Base-by-base conservation (phyloP, 164 flowering plant species). In the Kalanchoe fedtschenkoi region DNA sequence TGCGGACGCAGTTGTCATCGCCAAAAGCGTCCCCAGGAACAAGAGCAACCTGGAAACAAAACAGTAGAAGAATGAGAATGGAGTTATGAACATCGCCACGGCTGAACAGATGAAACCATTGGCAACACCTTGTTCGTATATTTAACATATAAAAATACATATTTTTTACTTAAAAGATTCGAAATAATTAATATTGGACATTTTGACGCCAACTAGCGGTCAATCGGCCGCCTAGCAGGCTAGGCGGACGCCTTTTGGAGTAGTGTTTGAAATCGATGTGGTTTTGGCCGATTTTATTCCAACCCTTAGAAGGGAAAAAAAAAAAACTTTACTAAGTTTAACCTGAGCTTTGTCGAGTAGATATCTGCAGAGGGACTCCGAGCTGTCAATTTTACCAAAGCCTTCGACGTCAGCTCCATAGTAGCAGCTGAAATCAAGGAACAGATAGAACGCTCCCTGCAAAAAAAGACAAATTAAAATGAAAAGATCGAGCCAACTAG, bases 1-100 rank as follows among this genome's bases (percentile, higher is more conserved):
- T 88, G 6, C 97, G 85, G 53, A 93, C 78, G 86, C 99, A 90
- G 46, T 44, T 80, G 60, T 93, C 95, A 57, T 93, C 97, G 6
- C 99, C 99, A 73, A 87, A 93, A 62, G 99, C 99, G 71, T 80
- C 92, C 37, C 99, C 99, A 0, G 99, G 99, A 24, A 93, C 96
- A 47, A 93, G 78, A 4, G 98, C 98, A 63, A 93, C 98, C 97
- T 92, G 82, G 30, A 28, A 71, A 69, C 15, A 60, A 29, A 13
- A 44, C 14, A 42, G 5, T 38, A n/a, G n/a, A n/a, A n/a, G n/a
- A n/a, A n/a, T n/a, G n/a, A n/a, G n/a, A n/a, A n/a, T n/a, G n/a
- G n/a, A n/a, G n/a, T n/a, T n/a, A n/a, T n/a, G n/a, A n/a, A n/a
- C n/a, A n/a, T n/a, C n/a, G n/a, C n/a, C n/a, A n/a, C n/a, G n/a